Evolutionary conservation across 495 filamentous ascomycete genomes (phyloP).

Genomic region (Trichoderma gamsii): DNA sequence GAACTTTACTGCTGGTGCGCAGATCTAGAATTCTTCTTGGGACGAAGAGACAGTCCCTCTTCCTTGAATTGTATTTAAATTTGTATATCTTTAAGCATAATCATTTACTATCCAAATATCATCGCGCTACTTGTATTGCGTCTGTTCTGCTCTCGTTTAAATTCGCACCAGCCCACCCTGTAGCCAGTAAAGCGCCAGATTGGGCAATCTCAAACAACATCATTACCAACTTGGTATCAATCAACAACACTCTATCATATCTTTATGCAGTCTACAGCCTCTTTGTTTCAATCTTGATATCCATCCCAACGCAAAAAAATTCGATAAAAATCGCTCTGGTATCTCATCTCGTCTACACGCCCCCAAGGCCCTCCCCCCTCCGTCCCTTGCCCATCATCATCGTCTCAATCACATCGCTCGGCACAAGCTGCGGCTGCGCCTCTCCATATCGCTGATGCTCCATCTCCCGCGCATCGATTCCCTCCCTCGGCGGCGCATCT

Average conservation of each 20-base stretch:
- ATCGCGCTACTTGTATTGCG: too few species aligned
- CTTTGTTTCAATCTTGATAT: background rate
- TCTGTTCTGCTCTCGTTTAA: too few species aligned
- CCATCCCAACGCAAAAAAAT: background rate
- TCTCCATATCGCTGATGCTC: slow-evolving; percentile 9
- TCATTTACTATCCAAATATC: too few species aligned
- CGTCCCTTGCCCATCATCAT: background rate
- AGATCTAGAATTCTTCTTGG: too few species aligned
- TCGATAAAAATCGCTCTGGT: background rate
- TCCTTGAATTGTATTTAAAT: too few species aligned
- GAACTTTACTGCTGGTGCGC: too few species aligned
- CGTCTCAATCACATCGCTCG: slow-evolving; percentile 6
- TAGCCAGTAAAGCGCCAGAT: background rate
- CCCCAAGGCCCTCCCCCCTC: background rate
- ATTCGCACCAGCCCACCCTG: background rate
- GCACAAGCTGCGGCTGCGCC: slow-evolving; percentile 12
- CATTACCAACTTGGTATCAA: background rate
- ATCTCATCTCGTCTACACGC: background rate
- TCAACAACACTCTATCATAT: background rate
- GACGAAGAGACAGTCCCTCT: too few species aligned
- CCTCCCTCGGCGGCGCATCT: background rate
- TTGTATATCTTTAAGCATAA: too few species aligned
- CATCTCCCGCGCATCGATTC: background rate
- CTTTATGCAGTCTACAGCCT: background rate
- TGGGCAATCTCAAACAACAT: background rate